Conservation (phyloP, 2,329 filamentous ascomycete species). For the Ascochyta fabae region DNA sequence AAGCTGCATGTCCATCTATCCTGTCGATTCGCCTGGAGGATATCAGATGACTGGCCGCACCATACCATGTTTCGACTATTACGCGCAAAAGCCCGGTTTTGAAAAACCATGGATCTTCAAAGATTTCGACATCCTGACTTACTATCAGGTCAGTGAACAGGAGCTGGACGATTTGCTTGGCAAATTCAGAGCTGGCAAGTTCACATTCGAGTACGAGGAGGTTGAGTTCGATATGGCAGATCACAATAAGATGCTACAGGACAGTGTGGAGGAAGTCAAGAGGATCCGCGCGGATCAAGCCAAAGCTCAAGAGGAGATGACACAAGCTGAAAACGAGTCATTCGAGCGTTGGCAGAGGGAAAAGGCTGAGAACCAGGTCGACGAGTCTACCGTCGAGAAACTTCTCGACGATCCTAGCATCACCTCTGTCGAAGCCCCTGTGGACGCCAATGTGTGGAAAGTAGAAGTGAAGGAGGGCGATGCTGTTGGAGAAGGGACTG, state of each 20-base stretch:
- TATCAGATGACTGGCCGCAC: slow-evolving; percentile 63
- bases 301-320: slow-evolving; percentile 57
- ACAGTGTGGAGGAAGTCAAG: slow-evolving; percentile 57
- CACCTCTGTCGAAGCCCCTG: slow-evolving; percentile 50
- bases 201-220: slow-evolving; percentile 59
- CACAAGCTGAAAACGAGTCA: slow-evolving; percentile 56
- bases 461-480: slow-evolving; percentile 50
- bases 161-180: slow-evolving; percentile 59
- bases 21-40: slow-evolving; percentile 63
- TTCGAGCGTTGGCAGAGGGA: slow-evolving; percentile 53
- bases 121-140: slow-evolving; percentile 64
- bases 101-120: slow-evolving; percentile 61
- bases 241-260: slow-evolving; percentile 58
- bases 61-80: slow-evolving; percentile 61
- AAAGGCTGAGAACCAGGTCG: slow-evolving; percentile 53
- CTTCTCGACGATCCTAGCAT: slow-evolving; percentile 55
- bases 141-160: slow-evolving; percentile 60
- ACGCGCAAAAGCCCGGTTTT: slow-evolving; percentile 60
- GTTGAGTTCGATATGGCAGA: slow-evolving; percentile 62
- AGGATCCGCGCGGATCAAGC: slow-evolving; percentile 55
- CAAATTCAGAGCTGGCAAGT: slow-evolving; percentile 58
- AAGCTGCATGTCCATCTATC: slow-evolving; percentile 61
- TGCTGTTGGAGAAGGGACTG: slow-evolving; percentile 40
- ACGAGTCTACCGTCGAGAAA: slow-evolving; percentile 57
- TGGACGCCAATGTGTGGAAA: slow-evolving; percentile 57